Base-by-base conservation (phyloP, 306 rosid species). In the Acacia melanoxylon region DNA sequence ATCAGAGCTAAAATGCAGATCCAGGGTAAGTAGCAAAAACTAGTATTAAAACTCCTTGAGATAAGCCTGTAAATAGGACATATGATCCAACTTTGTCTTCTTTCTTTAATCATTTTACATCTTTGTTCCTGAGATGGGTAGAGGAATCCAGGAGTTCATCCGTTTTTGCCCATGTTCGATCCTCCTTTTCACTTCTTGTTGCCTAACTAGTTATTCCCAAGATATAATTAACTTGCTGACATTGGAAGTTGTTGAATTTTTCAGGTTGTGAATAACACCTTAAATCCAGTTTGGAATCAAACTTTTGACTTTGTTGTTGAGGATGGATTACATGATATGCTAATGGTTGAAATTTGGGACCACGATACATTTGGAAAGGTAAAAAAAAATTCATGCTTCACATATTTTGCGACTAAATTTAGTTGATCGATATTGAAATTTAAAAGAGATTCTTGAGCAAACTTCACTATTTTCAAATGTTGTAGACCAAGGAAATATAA, bases 361-460 rank as follows among this genome's bases (percentile, higher is more conserved):
- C 99, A 95, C 0, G 98, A 95, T 87, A 95, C 99, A 35, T 95
- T 95, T 65, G 97, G 99, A 72, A 95, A 95, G 99, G 99, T 95
- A 87, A 80, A 72, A 40, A 37, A 37, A n/a, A 63, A 15, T 1
- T 59, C 74, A 49, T 42, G 37, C 44, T 9, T 79, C 51, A 67
- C 54, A 10, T 72, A 20, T 29, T 59, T 74, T 17, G 68, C 78
- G 51, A 61, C 77, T 24, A 61, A 29, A 27, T 63, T 29, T 63
- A 6, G 68, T 4, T 63, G 68, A 29, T 63, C 16, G 5, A n/a
- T 29, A 63, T 31, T 63, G 41, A 13, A 63, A 31, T 63, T 29
- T 2, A 63, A 62, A 13, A 12, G 69, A 63, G 44, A 66, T 66
- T 66, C 24, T 33, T 66, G 10, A 15, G 25, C 41, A 33, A 33